Evolutionary conservation across 179 eudicot genomes (phyloP), one percentile per base, ranked within the genome.

Genomic region (Silene coronaria): DNA sequence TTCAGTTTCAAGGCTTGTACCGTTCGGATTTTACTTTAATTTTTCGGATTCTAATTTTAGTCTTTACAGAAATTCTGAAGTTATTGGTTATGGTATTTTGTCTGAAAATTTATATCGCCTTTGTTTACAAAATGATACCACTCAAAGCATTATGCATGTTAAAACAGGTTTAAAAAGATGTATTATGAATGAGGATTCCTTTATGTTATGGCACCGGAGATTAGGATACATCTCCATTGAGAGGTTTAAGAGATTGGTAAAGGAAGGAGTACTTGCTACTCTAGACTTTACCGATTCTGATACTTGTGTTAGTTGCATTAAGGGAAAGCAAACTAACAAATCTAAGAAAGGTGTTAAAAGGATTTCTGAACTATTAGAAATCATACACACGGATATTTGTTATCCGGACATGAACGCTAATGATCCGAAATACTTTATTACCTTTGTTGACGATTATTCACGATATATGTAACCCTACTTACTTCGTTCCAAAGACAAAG

Each of bases 1-100:
- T 48, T 75, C 19, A 6, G 58, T 80, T 80, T 76, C 51, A 27
- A 80, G 55, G 45, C 80, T 66, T 72, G 77, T 76, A 23, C 42
- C 38, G 11, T 71, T 64, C n/a, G 73, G 48, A 2, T 64, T 10
- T 73, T 57, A 30, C 45, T 74, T 73, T 73, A 73, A 63, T 3
- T 78, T 73, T 73, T 64, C 14, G 0, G 26, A 66, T 4, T 14
- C 66, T 32, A 13, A 22, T 73, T 73, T 32, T 32, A 51, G 63
- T 32, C 36, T 73, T 73, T 53, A 38, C 11, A 9, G 72, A 69
- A 69, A 69, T 45, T 34, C 27, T 10, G 13, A 53, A 32, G 4
- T 57, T 24, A 34, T 34, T 34, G 38, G 38, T 34, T 5, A 34
- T 34, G n/a, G 30, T n/a, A n/a, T n/a, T n/a, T n/a, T n/a, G n/a